Percentiles rank a stretch among this genome's conserved stretches.
These are phyloP conservation scores for Steccherinum ochraceum DNA, from an alignment of 768 basidiomycete species.

Conservation along the genomic window DNA sequence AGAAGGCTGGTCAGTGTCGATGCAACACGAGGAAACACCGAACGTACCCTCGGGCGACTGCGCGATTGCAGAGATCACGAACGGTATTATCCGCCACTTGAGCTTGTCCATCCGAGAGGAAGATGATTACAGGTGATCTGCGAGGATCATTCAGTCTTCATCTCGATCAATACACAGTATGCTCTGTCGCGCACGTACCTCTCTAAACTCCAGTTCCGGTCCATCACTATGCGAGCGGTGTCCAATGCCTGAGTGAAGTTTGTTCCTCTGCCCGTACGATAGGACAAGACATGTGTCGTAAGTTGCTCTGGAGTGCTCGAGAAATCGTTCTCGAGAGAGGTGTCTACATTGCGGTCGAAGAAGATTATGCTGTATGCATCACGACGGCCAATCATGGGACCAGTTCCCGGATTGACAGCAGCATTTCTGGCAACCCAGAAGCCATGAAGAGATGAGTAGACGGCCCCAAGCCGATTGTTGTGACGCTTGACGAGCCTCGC, in stretches of 20 bases:
- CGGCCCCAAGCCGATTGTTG: conserved; percentile 52
- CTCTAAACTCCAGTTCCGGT: conserved; percentile 43
- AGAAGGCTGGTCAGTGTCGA: neutral
- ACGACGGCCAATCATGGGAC: conserved; percentile 25
- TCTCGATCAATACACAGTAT: too few relatives aligned
- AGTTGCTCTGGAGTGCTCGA: conserved; percentile 38
- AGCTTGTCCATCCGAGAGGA: conserved; percentile 53
- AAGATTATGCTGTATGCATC: conserved; percentile 54
- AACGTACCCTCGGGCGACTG: conserved; percentile 38
- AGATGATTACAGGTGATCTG: conserved; percentile 46
- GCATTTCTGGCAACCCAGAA: conserved; percentile 52
- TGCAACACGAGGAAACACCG: neutral
- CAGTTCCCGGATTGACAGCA: conserved; percentile 22
- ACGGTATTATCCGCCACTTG: conserved; percentile 28
- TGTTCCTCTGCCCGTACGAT: conserved; percentile 31
- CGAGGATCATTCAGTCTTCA: too few relatives aligned
- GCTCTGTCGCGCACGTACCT: too few relatives aligned
- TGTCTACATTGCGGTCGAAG: conserved; percentile 27
- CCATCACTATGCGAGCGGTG: conserved; percentile 32
- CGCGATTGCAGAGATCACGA: conserved; percentile 34
- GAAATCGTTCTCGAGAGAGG: conserved; percentile 39
- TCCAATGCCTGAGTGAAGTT: conserved; percentile 36
- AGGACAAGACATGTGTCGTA: conserved; percentile 30
- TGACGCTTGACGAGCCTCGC: conserved; percentile 27
- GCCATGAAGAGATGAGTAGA: conserved; percentile 45